Conservation (phyloP, 306 rosid species). For the Crotalaria pallida region DNA sequence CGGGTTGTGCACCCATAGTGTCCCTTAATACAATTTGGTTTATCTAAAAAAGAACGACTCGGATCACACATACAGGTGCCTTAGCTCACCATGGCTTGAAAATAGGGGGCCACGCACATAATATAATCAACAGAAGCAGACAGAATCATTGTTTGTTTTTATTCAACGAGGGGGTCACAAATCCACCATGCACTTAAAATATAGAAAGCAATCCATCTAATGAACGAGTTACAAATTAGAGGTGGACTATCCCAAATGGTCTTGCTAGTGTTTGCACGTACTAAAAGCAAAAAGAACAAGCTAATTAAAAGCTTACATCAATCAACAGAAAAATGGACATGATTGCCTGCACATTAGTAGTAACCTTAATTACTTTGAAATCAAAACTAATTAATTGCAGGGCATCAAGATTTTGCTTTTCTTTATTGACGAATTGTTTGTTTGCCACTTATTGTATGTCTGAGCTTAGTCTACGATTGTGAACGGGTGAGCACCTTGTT, state of each 20-base stretch:
- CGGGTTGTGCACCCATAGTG: no score
- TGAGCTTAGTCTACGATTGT: no score
- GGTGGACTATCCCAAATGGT: slow-evolving; percentile 23
- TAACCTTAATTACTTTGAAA: no score
- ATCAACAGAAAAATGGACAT: slow-evolving; percentile 22
- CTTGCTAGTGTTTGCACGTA: slow-evolving; percentile 29
- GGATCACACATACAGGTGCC: no score
- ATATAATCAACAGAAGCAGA: neutral
- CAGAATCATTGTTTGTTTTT: neutral
- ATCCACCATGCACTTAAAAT: slow-evolving; percentile 24
- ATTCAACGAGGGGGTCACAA: neutral
- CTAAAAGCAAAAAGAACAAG: slow-evolving; percentile 31
- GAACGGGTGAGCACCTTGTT: no score
- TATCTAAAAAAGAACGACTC: no score
- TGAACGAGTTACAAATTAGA: slow-evolving; percentile 42
- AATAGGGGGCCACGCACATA: neutral
- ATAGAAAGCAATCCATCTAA: neutral
- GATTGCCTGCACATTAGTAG: slow-evolving; percentile 19
- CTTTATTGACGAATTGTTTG: no score
- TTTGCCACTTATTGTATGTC: no score
- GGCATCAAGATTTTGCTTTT: no score
- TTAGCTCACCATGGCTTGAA: neutral
- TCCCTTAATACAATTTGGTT: no score
- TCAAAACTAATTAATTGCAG: neutral
- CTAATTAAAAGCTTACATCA: neutral